phyloP scores from a whole-genome alignment of 768 basidiomycete species.

The Multifurca ochricompacta region DNA sequence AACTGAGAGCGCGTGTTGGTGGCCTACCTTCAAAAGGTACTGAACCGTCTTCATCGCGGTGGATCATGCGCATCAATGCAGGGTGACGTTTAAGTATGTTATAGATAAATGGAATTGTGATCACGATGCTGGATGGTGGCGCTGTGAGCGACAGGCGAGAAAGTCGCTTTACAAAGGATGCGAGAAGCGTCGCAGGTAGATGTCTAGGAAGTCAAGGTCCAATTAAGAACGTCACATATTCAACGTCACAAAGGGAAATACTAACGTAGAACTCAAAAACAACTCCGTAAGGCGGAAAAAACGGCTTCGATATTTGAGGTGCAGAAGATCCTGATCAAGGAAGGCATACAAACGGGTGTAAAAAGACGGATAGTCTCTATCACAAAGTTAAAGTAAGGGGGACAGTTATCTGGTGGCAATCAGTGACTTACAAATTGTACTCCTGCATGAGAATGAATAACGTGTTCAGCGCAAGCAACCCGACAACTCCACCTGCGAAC shows the following conservation, averaged over 20 bases:
- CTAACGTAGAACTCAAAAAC: conserved; percentile 84
- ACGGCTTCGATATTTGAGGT: conserved; percentile 85
- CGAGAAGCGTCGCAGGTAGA: conserved; percentile 83
- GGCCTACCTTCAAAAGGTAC: conserved; percentile 15
- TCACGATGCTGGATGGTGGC: conserved; percentile 84
- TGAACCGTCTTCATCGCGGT: conserved; percentile 42
- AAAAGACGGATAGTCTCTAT: conserved; percentile 92
- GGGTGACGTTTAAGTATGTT: conserved; percentile 92
- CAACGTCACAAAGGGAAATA: not conserved
- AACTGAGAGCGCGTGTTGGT: not conserved
- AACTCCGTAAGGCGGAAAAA: conserved; percentile 91
- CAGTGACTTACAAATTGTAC: conserved; percentile 73
- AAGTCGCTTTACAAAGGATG: conserved; percentile 90
- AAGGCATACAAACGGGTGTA: conserved; percentile 89
- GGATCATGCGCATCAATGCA: conserved; percentile 88
- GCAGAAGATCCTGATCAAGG: conserved; percentile 80
- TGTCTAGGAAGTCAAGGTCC: conserved; percentile 42
- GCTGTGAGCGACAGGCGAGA: conserved; percentile 77
- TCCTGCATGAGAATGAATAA: conserved; percentile 86
- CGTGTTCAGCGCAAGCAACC: conserved; percentile 84
- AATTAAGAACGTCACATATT: not conserved
- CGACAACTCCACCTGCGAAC: conserved; percentile 65
- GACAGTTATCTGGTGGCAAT: not conserved
- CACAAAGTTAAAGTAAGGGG: not conserved
- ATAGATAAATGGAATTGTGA: conserved; percentile 89